Base-by-base conservation (phyloP, 2,329 filamentous ascomycete genomes). In the Epicoccum sorghinum region DNA sequence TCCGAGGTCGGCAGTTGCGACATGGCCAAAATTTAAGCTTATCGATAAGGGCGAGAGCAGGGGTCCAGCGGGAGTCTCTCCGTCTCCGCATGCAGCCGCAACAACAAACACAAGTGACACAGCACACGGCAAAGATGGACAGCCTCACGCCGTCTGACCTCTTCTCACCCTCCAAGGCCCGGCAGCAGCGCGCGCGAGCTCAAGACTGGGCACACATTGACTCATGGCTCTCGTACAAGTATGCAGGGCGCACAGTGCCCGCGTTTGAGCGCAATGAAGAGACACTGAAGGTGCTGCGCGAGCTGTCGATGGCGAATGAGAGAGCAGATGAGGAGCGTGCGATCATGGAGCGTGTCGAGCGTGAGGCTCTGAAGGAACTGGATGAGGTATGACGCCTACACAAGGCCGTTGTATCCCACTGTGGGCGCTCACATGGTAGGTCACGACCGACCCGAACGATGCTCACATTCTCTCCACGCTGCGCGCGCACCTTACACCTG, bases 141-240 rank as follows among this genome's bases (percentile, higher is more conserved):
- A 69, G 59, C 49, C 70, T 73, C 29, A 74, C 72, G 2, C 72
- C 73, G 0, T 69, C 73, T 13, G 77, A 82, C 25, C 78, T 86
- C 39, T 82, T 85, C 61, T 87, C 84, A 3, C 84, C 84, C 5
- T 83, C 83, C 6, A 86, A 86, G 72, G 83, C 84, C 22, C 88
- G 91, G 55, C 87, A 89, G 57, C 89, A 91, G 62, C 89, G 90
- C 58, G 89, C 89, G 10, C 87, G 89, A 59, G 90, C 91, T 41
- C 93, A 93, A 70, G 93, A 97, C 76, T 98, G 93, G 93, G 88
- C 87, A 50, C 91, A 90, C 62, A 84, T 97, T 63, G 91, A 96
- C 75, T 80, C 81, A 65, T 98, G 93, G 93, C 85, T 97, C 9
- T 67, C 68, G 7, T 80, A 82, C 40, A 82, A 84, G 55, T 89